Evolutionary conservation across 2,329 filamentous ascomycete species (phyloP), one percentile per base, ranked within the genome.

Genomic region (Alternaria incomplexa): DNA sequence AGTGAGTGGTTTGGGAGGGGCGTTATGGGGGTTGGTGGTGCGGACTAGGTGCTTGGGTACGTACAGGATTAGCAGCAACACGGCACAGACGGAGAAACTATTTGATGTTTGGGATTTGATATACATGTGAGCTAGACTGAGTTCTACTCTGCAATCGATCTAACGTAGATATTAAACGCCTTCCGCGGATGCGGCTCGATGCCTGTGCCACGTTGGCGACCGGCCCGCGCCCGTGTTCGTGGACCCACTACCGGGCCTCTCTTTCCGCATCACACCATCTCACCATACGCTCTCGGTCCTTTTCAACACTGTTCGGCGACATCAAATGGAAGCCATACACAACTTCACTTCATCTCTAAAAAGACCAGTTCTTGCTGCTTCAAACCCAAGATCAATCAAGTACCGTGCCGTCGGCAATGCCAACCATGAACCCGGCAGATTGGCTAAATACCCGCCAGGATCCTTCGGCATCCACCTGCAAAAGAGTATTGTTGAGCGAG

Each of bases 1-100:
- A 93, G 93, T 63, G 93, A 97, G 76, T 99, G 96, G 88, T 98
- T 97, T 84, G 95, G 94, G 1, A 85, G 94, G 61, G 95, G 96
- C 1, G 93, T 98, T 4, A 97, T 98, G 93, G 87, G 85, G 25
- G 84, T 81, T 25, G 77, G 73, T 36, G 61, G 62, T 32, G 62
- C 63, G 20, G 77, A 78, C 40, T 77, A 73, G 23, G 74, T 26
- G 15, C 32, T 8, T 36, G 32, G 32, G 32, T 36, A n/a, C n/a
- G 32, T 36, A 36, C 32, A 15, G 13, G 6, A 36, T 36, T 36
- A 36, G 32, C 13, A 15, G 13, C 32, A n/a, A 36, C 32, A 13
- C 32, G 32, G 32, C 13, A 36, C 32, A 36, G 32, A 36, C 32
- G 13, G 32, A 36, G 32, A 36, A 36, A 36, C 13, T 36, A 36